phyloP scores from a whole-genome alignment of 768 basidiomycete genomes.

The Hydnomerulius pinastri region DNA sequence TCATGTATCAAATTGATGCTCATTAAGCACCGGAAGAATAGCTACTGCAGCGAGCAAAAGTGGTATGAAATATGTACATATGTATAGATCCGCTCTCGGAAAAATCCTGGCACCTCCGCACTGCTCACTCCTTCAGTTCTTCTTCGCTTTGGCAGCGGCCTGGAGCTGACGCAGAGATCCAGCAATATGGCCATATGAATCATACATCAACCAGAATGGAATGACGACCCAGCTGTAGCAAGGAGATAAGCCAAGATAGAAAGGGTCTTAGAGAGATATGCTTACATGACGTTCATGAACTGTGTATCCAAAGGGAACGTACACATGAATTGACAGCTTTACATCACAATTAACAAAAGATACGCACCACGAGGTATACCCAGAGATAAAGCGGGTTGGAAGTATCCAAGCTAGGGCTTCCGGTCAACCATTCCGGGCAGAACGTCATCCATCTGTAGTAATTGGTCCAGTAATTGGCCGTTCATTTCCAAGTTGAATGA shows the following conservation, averaged over 20 bases:
- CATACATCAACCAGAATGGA: slow-evolving; percentile 74
- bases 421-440: slow-evolving; percentile 82
- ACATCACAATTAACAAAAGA: background rate
- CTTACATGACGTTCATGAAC: slow-evolving; percentile 84
- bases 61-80: background rate
- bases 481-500: background rate
- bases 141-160: slow-evolving; percentile 37
- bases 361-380: slow-evolving; percentile 77
- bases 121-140: too few relatives aligned
- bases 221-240: slow-evolving; percentile 72
- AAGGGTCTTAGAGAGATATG: slow-evolving; percentile 3
- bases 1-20: background rate
- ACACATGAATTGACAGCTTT: background rate
- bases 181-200: slow-evolving; percentile 75
- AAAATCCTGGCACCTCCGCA: too few relatives aligned
- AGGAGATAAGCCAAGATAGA: background rate
- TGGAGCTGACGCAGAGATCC: slow-evolving; percentile 51
- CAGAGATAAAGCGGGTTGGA: slow-evolving; percentile 73
- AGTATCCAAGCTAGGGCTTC: slow-evolving; percentile 69
- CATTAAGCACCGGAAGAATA: background rate
- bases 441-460: slow-evolving; percentile 91
- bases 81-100: too few relatives aligned
- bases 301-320: slow-evolving; percentile 26
- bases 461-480: background rate
- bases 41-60: background rate